phyloP scores from a whole-genome alignment of 768 basidiomycete species.

The Boletus insuetus region DNA sequence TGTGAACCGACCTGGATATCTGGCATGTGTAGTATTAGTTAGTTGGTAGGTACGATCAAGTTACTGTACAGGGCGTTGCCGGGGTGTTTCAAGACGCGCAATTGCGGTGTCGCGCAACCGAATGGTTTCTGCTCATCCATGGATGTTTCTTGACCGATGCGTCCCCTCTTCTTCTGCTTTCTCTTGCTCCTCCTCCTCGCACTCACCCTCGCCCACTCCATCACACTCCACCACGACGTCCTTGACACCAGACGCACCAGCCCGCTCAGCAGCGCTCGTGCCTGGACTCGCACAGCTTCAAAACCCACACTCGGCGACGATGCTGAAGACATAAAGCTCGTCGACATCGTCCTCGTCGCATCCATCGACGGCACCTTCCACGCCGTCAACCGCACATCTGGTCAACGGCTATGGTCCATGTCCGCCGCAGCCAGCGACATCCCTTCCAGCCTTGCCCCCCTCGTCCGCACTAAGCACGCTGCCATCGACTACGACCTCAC shows the following conservation, averaged over 20 bases:
- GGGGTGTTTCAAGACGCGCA: constrained; percentile 1
- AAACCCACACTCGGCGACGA: constrained; percentile 13
- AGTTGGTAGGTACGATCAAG: neutral
- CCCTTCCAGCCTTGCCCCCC: constrained; percentile 62
- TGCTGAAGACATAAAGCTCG: constrained; percentile 52
- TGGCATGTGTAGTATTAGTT: constrained; percentile 46
- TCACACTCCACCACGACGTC: constrained; percentile 31
- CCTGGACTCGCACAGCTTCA: constrained; percentile 4
- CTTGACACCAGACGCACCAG: constrained; percentile 20
- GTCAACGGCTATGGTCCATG: constrained; percentile 87
- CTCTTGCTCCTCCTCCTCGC: constrained; percentile 23
- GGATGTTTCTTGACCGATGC: constrained; percentile 36
- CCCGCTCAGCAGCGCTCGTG: constrained; percentile 23
- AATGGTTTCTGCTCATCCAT: constrained; percentile 18
- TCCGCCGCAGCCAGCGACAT: constrained; percentile 49
- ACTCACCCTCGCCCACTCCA: constrained; percentile 31
- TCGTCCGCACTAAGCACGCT: constrained; percentile 69
- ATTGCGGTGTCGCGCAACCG: neutral
- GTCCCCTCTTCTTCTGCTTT: constrained; percentile 25
- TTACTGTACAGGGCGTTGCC: too few relatives aligned
- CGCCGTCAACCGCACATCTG: constrained; percentile 85
- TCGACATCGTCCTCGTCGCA: constrained; percentile 85
- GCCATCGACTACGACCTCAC: constrained; percentile 54
- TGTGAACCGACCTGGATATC: constrained; percentile 73
- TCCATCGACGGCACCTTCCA: constrained; percentile 95